Conservation (phyloP, 768 basidiomycete species). For the Trametes villosa region DNA sequence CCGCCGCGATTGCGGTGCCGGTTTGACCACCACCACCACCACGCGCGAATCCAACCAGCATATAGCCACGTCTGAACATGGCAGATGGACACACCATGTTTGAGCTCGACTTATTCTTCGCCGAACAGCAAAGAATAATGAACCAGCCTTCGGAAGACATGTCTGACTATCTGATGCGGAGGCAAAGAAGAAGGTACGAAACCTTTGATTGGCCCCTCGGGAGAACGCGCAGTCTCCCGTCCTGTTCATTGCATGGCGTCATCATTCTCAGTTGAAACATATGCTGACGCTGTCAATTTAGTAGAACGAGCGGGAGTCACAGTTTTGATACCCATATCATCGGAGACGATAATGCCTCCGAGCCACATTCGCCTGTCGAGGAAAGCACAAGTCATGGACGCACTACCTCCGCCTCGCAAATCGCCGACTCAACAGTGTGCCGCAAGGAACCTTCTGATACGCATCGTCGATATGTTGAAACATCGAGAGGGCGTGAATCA, state of each 20-base stretch:
- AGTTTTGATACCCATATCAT: background rate
- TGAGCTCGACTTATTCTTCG: slow-evolving; percentile 50
- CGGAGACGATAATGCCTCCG: background rate
- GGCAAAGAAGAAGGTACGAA: slow-evolving; percentile 9
- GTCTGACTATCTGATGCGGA: slow-evolving; percentile 47
- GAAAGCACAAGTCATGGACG: background rate
- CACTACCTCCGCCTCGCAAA: background rate
- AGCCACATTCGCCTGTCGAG: background rate
- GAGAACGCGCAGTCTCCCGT: too few relatives aligned
- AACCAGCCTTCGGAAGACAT: slow-evolving; percentile 56
- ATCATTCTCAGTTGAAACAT: too few relatives aligned
- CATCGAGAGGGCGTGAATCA: background rate
- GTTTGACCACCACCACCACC: too few relatives aligned
- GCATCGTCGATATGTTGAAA: background rate
- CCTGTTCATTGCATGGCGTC: too few relatives aligned
- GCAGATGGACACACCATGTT: background rate
- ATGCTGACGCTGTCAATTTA: too few relatives aligned
- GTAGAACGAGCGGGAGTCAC: background rate
- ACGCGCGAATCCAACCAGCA: background rate
- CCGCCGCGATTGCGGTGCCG: too few relatives aligned
- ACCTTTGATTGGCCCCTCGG: background rate
- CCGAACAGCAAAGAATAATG: slow-evolving; percentile 60
- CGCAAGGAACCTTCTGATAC: background rate
- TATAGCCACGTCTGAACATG: background rate
- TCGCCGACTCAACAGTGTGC: background rate